Conservation (phyloP, 495 filamentous ascomycete species). For the Letharia columbiana region DNA sequence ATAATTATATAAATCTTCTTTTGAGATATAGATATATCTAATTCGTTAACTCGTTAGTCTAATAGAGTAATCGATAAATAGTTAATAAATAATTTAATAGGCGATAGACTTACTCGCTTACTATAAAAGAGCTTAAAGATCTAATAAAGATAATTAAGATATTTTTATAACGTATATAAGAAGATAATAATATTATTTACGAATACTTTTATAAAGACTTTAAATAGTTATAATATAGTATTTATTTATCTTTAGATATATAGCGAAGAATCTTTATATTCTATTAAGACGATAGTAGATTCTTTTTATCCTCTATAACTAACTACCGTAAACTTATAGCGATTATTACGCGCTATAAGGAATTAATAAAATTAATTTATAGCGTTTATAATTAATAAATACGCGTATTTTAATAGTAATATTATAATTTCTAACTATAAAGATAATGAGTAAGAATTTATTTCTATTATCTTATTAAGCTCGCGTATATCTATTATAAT, state of each 20-base stretch:
- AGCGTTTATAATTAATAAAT: constrained; percentile 5
- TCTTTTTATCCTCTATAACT: constrained; percentile 6
- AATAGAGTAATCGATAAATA: no score
- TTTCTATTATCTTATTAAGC: constrained; percentile 13
- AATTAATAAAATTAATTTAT: constrained; percentile 15
- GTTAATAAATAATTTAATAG: constrained; percentile 12
- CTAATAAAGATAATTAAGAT: background rate
- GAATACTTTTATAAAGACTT: constrained; percentile 1
- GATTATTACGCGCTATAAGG: constrained; percentile 1
- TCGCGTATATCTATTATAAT: constrained; percentile 10
- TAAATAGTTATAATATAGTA: background rate
- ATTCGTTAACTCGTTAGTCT: background rate
- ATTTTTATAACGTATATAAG: background rate
- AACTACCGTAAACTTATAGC: constrained; percentile 9
- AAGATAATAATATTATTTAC: constrained; percentile 14
- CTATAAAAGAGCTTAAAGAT: background rate
- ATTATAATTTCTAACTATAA: constrained; percentile 7
- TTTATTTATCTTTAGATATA: constrained; percentile 6
- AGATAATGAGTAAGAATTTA: constrained; percentile 6
- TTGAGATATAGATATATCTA: background rate
- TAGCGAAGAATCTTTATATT: background rate
- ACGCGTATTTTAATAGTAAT: background rate
- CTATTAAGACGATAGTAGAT: constrained; percentile 9
- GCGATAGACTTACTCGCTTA: background rate
- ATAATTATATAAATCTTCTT: constrained; percentile 8